Evolutionary conservation across 2,329 filamentous ascomycete species (phyloP).

Genomic region (Aschersonia sp.): DNA sequence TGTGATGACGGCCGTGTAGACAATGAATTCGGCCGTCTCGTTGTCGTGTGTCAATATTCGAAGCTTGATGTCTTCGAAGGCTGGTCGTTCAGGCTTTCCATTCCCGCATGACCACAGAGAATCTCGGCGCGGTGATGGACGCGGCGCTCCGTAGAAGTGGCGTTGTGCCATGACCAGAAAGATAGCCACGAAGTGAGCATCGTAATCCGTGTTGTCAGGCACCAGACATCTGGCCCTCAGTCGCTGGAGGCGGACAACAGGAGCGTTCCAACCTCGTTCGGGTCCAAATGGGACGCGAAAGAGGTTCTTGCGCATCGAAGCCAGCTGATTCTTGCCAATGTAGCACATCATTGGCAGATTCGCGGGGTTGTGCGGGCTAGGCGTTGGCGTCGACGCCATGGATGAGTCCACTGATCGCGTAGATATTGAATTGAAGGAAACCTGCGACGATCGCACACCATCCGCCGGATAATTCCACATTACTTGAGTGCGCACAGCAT

Average conservation of each 20-base stretch:
- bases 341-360: constrained; percentile 26
- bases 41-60: constrained; percentile 36
- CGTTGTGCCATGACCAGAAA: constrained; percentile 43
- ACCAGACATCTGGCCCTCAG: constrained; percentile 30
- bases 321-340: constrained; percentile 30
- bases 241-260: constrained; percentile 31
- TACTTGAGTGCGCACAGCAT: constrained; percentile 31
- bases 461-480: constrained; percentile 28
- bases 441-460: constrained; percentile 10
- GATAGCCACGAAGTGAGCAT: constrained; percentile 35
- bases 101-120: constrained; percentile 11
- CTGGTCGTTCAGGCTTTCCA: constrained; percentile 11
- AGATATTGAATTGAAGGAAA: constrained; percentile 21
- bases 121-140: constrained; percentile 9
- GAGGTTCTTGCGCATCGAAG: constrained; percentile 28
- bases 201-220: constrained; percentile 33
- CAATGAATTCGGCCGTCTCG: constrained; percentile 31
- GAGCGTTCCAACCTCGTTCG: constrained; percentile 23
- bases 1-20: constrained; percentile 36
- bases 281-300: constrained; percentile 30
- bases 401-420: constrained; percentile 19
- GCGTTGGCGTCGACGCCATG: constrained; percentile 4
- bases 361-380: constrained; percentile 9
- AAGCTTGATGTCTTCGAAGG: constrained; percentile 33
- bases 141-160: constrained; percentile 27